Percentiles rank a stretch among this genome's conserved stretches.
These are phyloP conservation scores for Monilinia vaccinii-corymbosi DNA, from an alignment of 2,329 filamentous ascomycete species.

Conservation along the genomic window DNA sequence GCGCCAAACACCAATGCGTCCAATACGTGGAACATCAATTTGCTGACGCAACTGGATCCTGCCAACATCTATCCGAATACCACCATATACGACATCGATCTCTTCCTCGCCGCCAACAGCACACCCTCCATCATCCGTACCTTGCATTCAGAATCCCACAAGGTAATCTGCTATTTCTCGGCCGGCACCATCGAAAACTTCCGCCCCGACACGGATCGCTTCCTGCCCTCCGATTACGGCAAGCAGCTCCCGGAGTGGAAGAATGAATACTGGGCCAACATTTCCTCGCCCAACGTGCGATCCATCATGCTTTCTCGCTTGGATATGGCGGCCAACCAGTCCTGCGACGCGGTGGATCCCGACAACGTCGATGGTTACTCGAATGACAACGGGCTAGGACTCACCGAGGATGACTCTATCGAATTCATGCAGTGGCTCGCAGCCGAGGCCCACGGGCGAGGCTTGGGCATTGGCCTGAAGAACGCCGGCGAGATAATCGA, in stretches of 20 bases:
- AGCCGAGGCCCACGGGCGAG: constrained; percentile 40
- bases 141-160: constrained; percentile 43
- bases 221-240: constrained; percentile 46
- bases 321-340: constrained; percentile 47
- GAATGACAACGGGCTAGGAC: constrained; percentile 49
- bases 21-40: constrained; percentile 12
- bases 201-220: constrained; percentile 45
- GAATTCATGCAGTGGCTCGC: constrained; percentile 54
- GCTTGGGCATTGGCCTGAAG: constrained; percentile 58
- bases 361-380: constrained; percentile 62
- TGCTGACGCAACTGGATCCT: constrained; percentile 3
- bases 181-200: constrained; percentile 59
- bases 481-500: constrained; percentile 49
- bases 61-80: constrained; percentile 20
- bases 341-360: constrained; percentile 60
- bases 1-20: constrained; percentile 2
- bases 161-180: constrained; percentile 67
- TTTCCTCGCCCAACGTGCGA: constrained; percentile 47
- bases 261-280: constrained; percentile 57
- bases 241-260: constrained; percentile 51
- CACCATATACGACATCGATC: constrained; percentile 32
- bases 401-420: constrained; percentile 49
- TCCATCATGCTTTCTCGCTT: constrained; percentile 54
- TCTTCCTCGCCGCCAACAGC: constrained; percentile 33
- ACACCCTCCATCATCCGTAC: constrained; percentile 35